phyloP scores from a whole-genome alignment of 768 basidiomycete genomes.

The Leccinum aurantiacum region DNA sequence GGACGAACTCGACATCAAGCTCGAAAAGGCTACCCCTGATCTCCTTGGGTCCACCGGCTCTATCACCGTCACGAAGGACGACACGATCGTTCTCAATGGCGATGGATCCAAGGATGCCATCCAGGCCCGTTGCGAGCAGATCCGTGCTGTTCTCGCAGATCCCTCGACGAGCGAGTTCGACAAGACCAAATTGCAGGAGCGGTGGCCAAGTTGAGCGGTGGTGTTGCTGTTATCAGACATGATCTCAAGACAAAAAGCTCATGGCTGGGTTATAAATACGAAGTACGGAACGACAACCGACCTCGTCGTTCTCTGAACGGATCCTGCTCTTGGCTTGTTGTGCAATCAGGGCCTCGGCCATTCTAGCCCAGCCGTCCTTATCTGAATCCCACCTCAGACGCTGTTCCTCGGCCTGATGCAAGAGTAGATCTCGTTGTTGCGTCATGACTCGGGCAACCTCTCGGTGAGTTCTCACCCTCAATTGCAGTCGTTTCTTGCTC shows the following conservation, averaged over 20 bases:
- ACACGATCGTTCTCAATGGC: constrained; percentile 95
- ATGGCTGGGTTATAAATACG: not conserved
- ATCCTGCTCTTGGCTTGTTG: constrained; percentile 44
- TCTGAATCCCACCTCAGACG: constrained; percentile 62
- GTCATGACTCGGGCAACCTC: constrained; percentile 30
- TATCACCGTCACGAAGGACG: constrained; percentile 96
- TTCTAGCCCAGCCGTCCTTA: constrained; percentile 61
- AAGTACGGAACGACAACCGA: constrained; percentile 25
- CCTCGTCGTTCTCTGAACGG: constrained; percentile 43
- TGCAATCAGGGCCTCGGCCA: constrained; percentile 62
- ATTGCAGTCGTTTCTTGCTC: no score
- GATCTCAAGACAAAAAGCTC: not conserved
- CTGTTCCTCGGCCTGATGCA: constrained; percentile 55
- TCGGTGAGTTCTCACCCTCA: no score
- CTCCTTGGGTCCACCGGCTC: constrained; percentile 89
- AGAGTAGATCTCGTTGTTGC: constrained; percentile 57
- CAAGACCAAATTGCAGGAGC: constrained; percentile 92
- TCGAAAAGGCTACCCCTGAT: constrained; percentile 85
- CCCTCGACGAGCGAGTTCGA: constrained; percentile 90
- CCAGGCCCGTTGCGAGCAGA: constrained; percentile 92
- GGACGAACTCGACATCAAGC: constrained; percentile 95
- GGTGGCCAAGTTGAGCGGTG: constrained; percentile 91
- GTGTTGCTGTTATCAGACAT: constrained; percentile 90
- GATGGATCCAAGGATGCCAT: constrained; percentile 89
- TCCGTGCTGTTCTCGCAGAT: constrained; percentile 81